Conservation (phyloP, 1,139 yeast species). For the Suhomyces guaymorum region DNA sequence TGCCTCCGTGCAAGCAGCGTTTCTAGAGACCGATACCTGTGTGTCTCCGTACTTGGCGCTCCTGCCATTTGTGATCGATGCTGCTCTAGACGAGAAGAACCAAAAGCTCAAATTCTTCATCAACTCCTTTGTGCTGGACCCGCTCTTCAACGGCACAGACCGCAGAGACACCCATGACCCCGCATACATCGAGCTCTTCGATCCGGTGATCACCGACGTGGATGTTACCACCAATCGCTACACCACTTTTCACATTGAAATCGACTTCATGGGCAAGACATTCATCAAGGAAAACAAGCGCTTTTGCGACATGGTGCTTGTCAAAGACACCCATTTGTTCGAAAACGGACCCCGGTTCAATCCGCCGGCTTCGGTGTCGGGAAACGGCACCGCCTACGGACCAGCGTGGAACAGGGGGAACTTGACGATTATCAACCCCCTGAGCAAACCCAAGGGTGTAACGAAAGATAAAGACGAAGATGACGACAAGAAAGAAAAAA, state of each 20-base stretch:
- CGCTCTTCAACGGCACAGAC: conserved; percentile 6
- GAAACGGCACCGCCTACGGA: too few relatives aligned
- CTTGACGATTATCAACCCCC: too few relatives aligned
- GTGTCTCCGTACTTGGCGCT: too few relatives aligned
- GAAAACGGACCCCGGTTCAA: conserved; percentile 26
- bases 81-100: conserved; percentile 37
- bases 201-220: conserved; percentile 39
- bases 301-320: conserved; percentile 49
- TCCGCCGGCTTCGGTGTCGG: conserved; percentile 5
- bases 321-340: conserved; percentile 31
- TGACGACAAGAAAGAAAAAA: neutral
- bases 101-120: conserved; percentile 40
- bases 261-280: conserved; percentile 46
- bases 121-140: conserved; percentile 34
- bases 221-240: conserved; percentile 45
- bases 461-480: too few relatives aligned
- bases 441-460: too few relatives aligned
- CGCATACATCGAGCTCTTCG: conserved; percentile 5
- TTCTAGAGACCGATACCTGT: too few relatives aligned
- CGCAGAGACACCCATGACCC: conserved; percentile 9
- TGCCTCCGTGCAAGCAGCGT: conserved; percentile 8
- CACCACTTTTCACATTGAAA: conserved; percentile 50
- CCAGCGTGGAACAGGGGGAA: too few relatives aligned
- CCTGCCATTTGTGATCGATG: conserved; percentile 42
- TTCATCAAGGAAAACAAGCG: conserved; percentile 41